Evolutionary conservation across 331 rosid species (phyloP).

Genomic region (Quercus tomentella): DNA sequence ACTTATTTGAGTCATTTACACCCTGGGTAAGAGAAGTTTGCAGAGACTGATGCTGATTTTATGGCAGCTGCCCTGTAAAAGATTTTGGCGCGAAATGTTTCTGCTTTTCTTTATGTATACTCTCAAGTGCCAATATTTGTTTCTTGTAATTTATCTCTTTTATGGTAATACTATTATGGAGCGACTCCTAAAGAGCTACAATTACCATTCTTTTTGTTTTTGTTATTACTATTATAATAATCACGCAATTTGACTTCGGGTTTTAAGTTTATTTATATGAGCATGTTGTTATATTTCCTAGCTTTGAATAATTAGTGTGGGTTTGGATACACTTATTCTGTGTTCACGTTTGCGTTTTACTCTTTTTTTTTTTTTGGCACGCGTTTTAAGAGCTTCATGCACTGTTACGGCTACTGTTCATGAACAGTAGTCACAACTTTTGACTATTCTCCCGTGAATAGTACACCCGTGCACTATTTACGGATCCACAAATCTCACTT

Average conservation of each 20-base stretch:
- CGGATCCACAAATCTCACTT: too few relatives aligned
- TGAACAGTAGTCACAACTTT: too few relatives aligned
- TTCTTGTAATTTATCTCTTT: conserved; percentile 10
- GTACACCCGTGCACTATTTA: too few relatives aligned
- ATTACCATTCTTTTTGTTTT: neutral
- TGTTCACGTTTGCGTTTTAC: too few relatives aligned
- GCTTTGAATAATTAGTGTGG: neutral
- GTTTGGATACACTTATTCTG: too few relatives aligned
- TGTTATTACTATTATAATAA: neutral
- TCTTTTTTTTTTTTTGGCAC: too few relatives aligned
- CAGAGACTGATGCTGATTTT: conserved; percentile 59
- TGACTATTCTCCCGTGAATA: too few relatives aligned
- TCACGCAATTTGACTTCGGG: neutral
- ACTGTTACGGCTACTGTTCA: too few relatives aligned
- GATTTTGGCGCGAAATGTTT: conserved; percentile 72
- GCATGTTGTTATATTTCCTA: too few relatives aligned
- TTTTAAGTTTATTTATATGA: neutral
- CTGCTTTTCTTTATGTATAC: conserved; percentile 79
- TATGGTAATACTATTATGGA: neutral
- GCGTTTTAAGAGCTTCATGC: too few relatives aligned
- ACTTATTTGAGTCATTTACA: conserved; percentile 29
- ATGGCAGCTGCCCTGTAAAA: conserved; percentile 65
- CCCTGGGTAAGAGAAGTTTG: conserved; percentile 84
- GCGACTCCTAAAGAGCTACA: too few relatives aligned
- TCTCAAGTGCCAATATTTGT: conserved; percentile 1